Evolutionary conservation across 768 basidiomycete genomes (phyloP).

Genomic region (Lactifluus rugatus): DNA sequence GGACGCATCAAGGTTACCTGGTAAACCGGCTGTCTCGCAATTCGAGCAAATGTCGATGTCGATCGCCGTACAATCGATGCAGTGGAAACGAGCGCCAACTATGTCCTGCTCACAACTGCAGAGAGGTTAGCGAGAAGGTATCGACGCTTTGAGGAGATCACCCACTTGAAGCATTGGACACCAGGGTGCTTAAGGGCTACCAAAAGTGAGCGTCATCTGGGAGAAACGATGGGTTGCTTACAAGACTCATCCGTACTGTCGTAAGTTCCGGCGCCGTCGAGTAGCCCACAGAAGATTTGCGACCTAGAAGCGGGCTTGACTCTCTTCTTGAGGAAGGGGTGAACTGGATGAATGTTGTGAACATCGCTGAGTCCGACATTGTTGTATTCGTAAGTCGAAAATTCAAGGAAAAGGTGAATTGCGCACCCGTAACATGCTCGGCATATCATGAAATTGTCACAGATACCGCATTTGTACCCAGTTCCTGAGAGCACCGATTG

Average conservation of each 20-base stretch:
- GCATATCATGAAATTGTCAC: conserved; percentile 72
- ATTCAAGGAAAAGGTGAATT: neutral
- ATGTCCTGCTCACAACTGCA: conserved; percentile 80
- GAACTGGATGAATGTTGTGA: conserved; percentile 83
- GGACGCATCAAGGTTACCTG: conserved; percentile 67
- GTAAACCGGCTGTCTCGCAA: conserved; percentile 79
- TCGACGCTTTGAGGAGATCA: neutral
- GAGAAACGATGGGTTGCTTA: neutral
- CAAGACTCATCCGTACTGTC: conserved; percentile 15
- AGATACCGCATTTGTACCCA: conserved; percentile 80
- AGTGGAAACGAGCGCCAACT: conserved; percentile 87
- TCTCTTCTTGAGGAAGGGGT: conserved; percentile 77
- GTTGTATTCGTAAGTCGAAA: neutral
- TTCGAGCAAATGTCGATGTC: conserved; percentile 73
- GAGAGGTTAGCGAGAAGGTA: neutral
- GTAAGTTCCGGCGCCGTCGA: conserved; percentile 12
- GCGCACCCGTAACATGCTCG: conserved; percentile 70
- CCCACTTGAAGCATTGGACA: conserved; percentile 18
- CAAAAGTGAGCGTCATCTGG: neutral
- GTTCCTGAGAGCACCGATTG: conserved; percentile 45
- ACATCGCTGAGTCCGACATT: conserved; percentile 49
- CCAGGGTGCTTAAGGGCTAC: conserved; percentile 18
- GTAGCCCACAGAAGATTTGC: conserved; percentile 32
- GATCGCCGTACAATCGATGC: conserved; percentile 54
- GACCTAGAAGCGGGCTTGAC: conserved; percentile 39